Evolutionary conservation across 345 rosid genomes (phyloP), one percentile per base, ranked within the genome.

Genomic region (Laguncularia racemosa): DNA sequence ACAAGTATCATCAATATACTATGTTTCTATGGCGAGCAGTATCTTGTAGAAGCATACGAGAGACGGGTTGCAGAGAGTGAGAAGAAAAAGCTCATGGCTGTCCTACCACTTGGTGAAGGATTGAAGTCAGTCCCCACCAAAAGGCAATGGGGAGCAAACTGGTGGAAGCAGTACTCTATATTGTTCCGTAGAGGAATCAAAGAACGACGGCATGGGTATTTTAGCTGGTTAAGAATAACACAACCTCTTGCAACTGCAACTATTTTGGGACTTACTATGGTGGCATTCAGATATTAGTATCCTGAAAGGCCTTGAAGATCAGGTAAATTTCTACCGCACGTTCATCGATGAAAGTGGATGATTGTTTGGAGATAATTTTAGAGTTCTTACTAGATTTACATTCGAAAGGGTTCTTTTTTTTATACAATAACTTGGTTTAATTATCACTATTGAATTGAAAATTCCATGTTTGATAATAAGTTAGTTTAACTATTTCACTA

Each of bases 151-250:
- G 97, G 91, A n/a, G 80, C 97, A 12, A 71, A 77, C 78, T 93
- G 97, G 99, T 79, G 95, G 80, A 71, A 86, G 54, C 97, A 92
- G 53, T 92, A 76, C 54, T 65, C 74, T 19, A 84, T 89, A 58
- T 63, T 89, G 47, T 89, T 86, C 76, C 72, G 71, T 33, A 83
- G 98, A 71, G 97, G 98, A 53, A 78, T 92, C 67, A 89, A 92
- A 76, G 95, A 89, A 67, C 64, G 96, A 44, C 59, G 83, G 3
- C 95, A 89, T 15, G 98, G 89, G 14, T 89, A 92, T 60, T 92
- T 89, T 47, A 89, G 99, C 70, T 93, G 99, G 97, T 70, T 89
- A 57, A 86, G 97, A 68, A 80, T 89, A 66, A 89, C 96, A 3
- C 99, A 93, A 73, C 96, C 89, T 57, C 72, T 89, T 40, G 70